Percentiles rank a stretch among this genome's conserved stretches.
phyloP scores from a whole-genome alignment of 805 yeast genomes.

The Candida railenensis region DNA sequence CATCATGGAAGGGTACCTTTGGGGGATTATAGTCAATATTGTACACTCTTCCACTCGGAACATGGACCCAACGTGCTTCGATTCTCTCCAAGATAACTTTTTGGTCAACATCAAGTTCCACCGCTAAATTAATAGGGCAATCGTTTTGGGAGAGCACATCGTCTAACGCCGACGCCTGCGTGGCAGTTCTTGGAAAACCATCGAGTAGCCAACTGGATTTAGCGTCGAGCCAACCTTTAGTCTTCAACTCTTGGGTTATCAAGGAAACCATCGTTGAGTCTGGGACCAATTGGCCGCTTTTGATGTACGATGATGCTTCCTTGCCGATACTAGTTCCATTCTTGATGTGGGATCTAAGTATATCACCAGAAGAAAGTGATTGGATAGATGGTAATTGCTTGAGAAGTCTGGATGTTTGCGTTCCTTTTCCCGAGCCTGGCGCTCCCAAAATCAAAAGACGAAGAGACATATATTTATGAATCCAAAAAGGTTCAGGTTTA shows the following conservation, averaged over 20 bases:
- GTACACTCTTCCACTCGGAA: constrained; percentile 82
- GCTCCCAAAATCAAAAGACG: constrained; percentile 82
- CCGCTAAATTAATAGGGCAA: constrained; percentile 67
- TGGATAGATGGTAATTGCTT: constrained; percentile 51
- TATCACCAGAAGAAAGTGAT: constrained; percentile 81
- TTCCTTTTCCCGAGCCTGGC: constrained; percentile 96
- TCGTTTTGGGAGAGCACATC: constrained; percentile 33
- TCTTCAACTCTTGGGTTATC: constrained; percentile 49
- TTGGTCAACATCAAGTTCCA: constrained; percentile 85
- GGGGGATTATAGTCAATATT: constrained; percentile 90
- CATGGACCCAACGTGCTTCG: constrained; percentile 81
- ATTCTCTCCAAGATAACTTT: constrained; percentile 78
- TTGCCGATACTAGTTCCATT: constrained; percentile 52
- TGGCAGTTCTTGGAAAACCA: constrained; percentile 84
- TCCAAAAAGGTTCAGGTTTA: not conserved
- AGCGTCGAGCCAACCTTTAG: constrained; percentile 41
- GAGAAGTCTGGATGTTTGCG: constrained; percentile 69
- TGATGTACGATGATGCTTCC: constrained; percentile 56
- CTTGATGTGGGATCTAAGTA: constrained; percentile 67
- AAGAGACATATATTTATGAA: constrained; percentile 28
- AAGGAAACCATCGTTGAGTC: constrained; percentile 65
- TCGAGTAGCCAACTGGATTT: constrained; percentile 72
- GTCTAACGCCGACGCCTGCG: constrained; percentile 67
- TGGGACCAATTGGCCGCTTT: constrained; percentile 69
- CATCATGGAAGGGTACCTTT: constrained; percentile 75